Evolutionary conservation across 768 basidiomycete species (phyloP), one percentile per base, ranked within the genome.

Genomic region (Russula ochroleuca): DNA sequence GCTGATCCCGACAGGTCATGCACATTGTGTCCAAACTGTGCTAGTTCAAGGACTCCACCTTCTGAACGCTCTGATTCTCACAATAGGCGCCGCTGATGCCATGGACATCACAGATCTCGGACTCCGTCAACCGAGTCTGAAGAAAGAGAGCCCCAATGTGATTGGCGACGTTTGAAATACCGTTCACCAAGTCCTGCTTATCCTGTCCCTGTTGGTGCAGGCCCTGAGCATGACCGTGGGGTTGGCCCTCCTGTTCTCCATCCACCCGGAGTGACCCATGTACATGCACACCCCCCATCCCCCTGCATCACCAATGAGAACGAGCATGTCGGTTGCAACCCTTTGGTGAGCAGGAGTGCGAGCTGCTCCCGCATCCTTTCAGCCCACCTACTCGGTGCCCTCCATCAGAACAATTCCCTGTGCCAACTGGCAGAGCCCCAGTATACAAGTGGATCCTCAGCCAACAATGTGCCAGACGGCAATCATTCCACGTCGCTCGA

Each of bases 381-480:
- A 38, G 28, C 19, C 31, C 21, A 51, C 53, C 63, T 23, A 13
- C 58, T 3, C 59, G 45, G 33, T 65, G 45, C n/a, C 19, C 33
- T 8, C 58, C 63, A 21, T 14, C 64, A 33, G 35, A 60, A 56
- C 58, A 35, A 38, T 10, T 53, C 33, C 53, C 17, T 17, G 38
- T 56, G 37, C 63, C 63, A 8, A n/a, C 41, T 41, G 59, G 47
- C 14, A 25, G 35, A 15, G 23, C 63, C 11, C 38, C 58, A 92
- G 71, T 91, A 92, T 41, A 92, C 81, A 56, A 93, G 73, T 0
- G 91, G 91, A 70, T 92, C 91, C 28, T 78, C 70, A 50, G 58
- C 58, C 23, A 63, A 43, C 8, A 59, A 66, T 14, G 59, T 67
- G 23, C 55, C 59, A 5, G 68, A 69, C 33, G 21, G 51, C 4